Evolutionary conservation across 768 basidiomycete species (phyloP), one percentile per base, ranked within the genome.

Genomic region (Mycena alexandri): DNA sequence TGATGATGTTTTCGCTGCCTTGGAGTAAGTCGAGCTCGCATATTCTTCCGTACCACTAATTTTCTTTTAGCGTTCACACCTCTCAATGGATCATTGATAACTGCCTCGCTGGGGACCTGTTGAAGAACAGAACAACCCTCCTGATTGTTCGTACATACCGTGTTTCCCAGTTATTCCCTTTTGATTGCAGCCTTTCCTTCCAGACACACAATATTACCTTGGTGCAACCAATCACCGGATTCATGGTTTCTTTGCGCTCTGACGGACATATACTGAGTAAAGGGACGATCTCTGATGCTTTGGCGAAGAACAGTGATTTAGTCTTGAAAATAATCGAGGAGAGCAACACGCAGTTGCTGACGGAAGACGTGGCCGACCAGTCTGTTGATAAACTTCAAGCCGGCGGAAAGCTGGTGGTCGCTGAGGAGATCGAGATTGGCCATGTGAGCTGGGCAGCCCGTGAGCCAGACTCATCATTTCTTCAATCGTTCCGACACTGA

Each of bases 61-160:
- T 60, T 16, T 42, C 2, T 13, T 17, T 13, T 16, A 79, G 79
- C 73, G 91, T 89, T 1, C 89, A 90, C 71, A 95, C 94, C 0
- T 92, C 95, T 0, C 88, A 90, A 68, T 92, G 93, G 79, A 86
- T 98, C 52, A 90, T 90, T 72, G 82, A 88, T 21, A 83, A 93
- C 63, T 96, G 94, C 72, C 81, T 98, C 21, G 84, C 86, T 69
- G 95, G 96, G 11, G 89, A 92, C 51, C 81, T 98, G 43, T 83
- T 95, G 75, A 78, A 80, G n/a, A 90, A 88, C n/a, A 85, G 95
- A 57, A 98, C 96, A 1, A 81, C 95, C 52, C 83, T 98, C 47
- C 83, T 98, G 33, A 95, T 97, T 48, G 87, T 87, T 66, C 53
- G 84, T 77, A 6, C 2, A 5, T 44, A 5, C 22, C 22, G 5